These are phyloP conservation scores for Euphorbia pulcherrima DNA, from an alignment of 345 rosid species.

Conservation along the genomic window DNA sequence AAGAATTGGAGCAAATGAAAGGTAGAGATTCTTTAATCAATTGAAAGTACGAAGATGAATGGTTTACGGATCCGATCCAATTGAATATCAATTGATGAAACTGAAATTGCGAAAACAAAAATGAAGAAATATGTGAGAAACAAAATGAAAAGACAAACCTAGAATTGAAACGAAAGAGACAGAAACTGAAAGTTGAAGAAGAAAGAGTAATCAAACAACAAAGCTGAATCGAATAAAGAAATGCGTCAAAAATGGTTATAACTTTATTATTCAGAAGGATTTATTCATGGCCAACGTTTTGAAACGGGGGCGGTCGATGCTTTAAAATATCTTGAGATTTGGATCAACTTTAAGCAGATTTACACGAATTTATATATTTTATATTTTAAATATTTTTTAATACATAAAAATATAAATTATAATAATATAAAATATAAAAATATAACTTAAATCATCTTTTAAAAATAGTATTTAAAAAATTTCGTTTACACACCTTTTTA, in stretches of 20 bases:
- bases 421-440: too few relatives aligned
- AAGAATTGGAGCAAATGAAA: neutral
- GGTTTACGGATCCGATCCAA: constrained; percentile 11
- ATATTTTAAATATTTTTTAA: too few relatives aligned
- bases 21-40: neutral
- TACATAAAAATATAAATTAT: too few relatives aligned
- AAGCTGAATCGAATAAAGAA: neutral
- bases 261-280: neutral
- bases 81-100: neutral
- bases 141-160: constrained; percentile 1
- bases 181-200: neutral
- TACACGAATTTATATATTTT: too few relatives aligned
- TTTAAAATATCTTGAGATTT: too few relatives aligned
- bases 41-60: neutral
- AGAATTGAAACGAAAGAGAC: neutral
- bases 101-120: neutral
- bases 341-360: too few relatives aligned
- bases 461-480: too few relatives aligned
- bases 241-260: neutral
- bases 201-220: neutral
- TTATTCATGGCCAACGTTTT: neutral
- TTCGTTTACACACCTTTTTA: too few relatives aligned
- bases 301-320: too few relatives aligned
- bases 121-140: neutral
- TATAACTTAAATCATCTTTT: too few relatives aligned